Evolutionary conservation across 352 stramenopile genomes (phyloP).

Genomic region (Phytophthora uliginosa): DNA sequence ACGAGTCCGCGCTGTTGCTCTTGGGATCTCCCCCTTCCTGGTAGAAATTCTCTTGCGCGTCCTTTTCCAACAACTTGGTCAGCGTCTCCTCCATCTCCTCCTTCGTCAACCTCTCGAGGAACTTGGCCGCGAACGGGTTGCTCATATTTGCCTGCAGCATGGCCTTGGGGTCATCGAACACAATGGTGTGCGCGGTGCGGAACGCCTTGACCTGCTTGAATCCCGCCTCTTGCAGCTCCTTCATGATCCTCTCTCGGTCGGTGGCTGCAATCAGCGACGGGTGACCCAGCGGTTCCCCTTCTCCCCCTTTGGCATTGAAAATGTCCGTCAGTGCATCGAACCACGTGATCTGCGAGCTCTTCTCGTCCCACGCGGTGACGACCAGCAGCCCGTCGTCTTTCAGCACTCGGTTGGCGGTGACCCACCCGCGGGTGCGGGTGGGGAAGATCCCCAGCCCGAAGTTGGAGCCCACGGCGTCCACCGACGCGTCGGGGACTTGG

Average conservation of each 20-base stretch:
- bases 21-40: constrained; percentile 1
- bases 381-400: constrained; percentile 53
- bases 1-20: constrained; percentile 8
- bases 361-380: constrained; percentile 49
- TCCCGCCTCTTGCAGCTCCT: constrained; percentile 34
- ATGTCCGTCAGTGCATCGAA: constrained; percentile 42
- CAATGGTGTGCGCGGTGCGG: constrained; percentile 41
- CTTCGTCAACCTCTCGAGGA: constrained; percentile 35
- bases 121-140: constrained; percentile 41
- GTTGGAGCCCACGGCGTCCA: constrained; percentile 54
- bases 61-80: constrained; percentile 30
- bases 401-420: constrained; percentile 43
- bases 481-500: constrained; percentile 39
- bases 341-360: constrained; percentile 51
- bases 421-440: constrained; percentile 41
- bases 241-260: constrained; percentile 21
- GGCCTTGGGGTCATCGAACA: constrained; percentile 38
- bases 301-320: constrained; percentile 31
- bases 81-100: constrained; percentile 33
- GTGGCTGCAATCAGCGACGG: constrained; percentile 17
- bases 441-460: constrained; percentile 58
- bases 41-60: constrained; percentile 33
- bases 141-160: constrained; percentile 37
- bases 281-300: constrained; percentile 17
- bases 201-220: constrained; percentile 40